Conservation (phyloP, 331 rosid genomes). For the Quercus phellos region DNA sequence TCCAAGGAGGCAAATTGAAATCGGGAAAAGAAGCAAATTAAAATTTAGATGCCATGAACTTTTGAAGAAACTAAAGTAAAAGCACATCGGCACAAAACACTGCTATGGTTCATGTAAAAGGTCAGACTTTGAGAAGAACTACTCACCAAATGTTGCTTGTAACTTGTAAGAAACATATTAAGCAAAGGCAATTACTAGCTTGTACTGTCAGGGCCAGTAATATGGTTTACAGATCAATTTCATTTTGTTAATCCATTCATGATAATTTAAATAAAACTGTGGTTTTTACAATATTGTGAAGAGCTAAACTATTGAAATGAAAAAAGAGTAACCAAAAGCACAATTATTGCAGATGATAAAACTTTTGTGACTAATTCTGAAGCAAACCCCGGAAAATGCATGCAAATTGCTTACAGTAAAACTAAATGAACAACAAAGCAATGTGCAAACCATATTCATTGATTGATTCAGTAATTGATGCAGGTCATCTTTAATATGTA, state of each 20-base stretch:
- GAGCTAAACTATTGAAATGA: not conserved
- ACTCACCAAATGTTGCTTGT: not conserved
- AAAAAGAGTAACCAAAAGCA: not conserved
- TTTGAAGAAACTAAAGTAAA: not conserved
- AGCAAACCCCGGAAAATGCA: not conserved
- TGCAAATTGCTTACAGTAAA: not conserved
- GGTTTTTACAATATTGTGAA: not conserved
- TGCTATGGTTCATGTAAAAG: not conserved
- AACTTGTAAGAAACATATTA: not conserved
- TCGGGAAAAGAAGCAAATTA: not conserved
- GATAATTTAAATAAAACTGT: not conserved
- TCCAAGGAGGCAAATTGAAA: too few species aligned
- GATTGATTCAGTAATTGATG: not conserved
- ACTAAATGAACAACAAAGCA: not conserved
- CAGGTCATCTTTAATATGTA: not conserved
- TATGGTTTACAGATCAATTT: not conserved
- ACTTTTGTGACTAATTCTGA: not conserved
- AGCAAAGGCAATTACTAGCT: not conserved
- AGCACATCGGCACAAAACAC: not conserved
- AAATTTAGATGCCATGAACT: not conserved
- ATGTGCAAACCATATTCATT: not conserved
- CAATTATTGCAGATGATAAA: too few species aligned
- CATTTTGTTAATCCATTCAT: not conserved
- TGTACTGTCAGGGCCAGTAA: not conserved
- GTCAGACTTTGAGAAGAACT: not conserved